Conservation (phyloP, 1,284 basidiomycete species). For the Sutorius eximius region DNA sequence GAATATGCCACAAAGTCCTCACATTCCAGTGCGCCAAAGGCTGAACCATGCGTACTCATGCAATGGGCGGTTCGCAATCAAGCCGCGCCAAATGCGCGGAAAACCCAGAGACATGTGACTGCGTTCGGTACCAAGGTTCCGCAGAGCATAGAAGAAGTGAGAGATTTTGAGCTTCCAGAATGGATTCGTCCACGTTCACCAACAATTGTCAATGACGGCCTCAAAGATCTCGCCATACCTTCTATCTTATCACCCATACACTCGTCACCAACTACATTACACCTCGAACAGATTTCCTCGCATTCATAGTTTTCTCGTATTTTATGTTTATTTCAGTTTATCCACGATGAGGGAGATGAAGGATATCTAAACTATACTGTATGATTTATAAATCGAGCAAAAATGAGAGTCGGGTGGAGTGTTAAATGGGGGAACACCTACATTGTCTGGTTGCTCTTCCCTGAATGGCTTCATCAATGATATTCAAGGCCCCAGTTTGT, state of each 20-base stretch:
- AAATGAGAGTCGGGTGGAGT: not conserved
- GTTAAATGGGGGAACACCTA: constrained; percentile 2
- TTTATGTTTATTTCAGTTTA: constrained; percentile 37
- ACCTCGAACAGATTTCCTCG: constrained; percentile 5
- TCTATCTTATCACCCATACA: constrained; percentile 5
- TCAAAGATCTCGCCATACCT: constrained; percentile 6
- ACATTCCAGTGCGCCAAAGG: constrained; percentile 23
- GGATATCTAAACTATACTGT: constrained; percentile 12
- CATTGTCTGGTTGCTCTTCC: constrained; percentile 11
- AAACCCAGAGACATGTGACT: constrained; percentile 51
- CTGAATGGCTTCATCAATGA: constrained; percentile 30
- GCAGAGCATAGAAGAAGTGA: constrained; percentile 43
- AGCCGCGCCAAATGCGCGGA: constrained; percentile 44
- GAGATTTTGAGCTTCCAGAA: constrained; percentile 49
- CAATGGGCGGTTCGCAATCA: constrained; percentile 51
- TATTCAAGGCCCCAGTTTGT: constrained; percentile 32
- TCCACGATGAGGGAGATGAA: not conserved
- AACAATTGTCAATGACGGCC: constrained; percentile 11
- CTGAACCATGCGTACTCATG: constrained; percentile 42
- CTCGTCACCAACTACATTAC: constrained; percentile 15
- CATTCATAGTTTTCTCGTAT: constrained; percentile 24
- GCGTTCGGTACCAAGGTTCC: constrained; percentile 60
- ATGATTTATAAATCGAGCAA: not conserved
- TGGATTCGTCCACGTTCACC: constrained; percentile 39
- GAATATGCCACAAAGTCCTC: constrained; percentile 19